Evolutionary conservation across 208 protist species (phyloP).

Genomic region (Herpetomonas samuelpessoai): DNA sequence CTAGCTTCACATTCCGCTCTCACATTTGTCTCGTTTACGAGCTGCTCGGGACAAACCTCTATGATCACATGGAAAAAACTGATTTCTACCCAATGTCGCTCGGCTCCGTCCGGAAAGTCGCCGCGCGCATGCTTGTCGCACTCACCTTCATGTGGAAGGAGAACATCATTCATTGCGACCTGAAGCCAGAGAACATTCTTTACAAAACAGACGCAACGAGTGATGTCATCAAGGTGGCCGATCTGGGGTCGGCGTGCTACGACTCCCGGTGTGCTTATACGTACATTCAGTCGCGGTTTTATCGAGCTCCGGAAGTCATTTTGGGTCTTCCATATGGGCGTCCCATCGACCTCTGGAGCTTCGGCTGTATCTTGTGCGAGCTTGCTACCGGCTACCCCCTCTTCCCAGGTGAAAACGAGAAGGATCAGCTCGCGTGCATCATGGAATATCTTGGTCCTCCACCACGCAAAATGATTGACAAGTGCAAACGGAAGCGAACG

Average conservation of each 20-base stretch:
- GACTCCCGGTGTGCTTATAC: conserved; percentile 85
- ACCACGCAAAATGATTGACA: conserved; percentile 36
- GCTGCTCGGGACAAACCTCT: conserved; percentile 67
- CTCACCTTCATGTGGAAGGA: conserved; percentile 77
- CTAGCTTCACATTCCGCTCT: conserved; percentile 63
- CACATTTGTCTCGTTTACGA: conserved; percentile 85
- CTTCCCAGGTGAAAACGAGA: conserved; percentile 87
- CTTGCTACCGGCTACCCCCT: conserved; percentile 91
- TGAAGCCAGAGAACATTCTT: conserved; percentile 98
- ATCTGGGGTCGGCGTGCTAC: conserved; percentile 97
- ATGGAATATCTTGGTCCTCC: conserved; percentile 87
- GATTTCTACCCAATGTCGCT: conserved; percentile 85
- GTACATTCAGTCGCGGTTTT: conserved; percentile 93
- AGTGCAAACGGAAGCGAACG: conserved; percentile 31
- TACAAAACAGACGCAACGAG: conserved; percentile 57
- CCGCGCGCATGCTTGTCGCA: conserved; percentile 60
- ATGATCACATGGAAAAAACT: conserved; percentile 65
- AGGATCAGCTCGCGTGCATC: conserved; percentile 84
- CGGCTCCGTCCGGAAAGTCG: conserved; percentile 56
- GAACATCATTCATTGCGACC: conserved; percentile 94
- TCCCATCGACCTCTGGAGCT: conserved; percentile 92
- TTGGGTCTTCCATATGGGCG: conserved; percentile 69
- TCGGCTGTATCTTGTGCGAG: conserved; percentile 93
- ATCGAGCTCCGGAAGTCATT: conserved; percentile 91
- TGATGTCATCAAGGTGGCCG: conserved; percentile 94